Base-by-base conservation (phyloP, 225 moss, liverwort and hornwort species). In the Ulota crispa region DNA sequence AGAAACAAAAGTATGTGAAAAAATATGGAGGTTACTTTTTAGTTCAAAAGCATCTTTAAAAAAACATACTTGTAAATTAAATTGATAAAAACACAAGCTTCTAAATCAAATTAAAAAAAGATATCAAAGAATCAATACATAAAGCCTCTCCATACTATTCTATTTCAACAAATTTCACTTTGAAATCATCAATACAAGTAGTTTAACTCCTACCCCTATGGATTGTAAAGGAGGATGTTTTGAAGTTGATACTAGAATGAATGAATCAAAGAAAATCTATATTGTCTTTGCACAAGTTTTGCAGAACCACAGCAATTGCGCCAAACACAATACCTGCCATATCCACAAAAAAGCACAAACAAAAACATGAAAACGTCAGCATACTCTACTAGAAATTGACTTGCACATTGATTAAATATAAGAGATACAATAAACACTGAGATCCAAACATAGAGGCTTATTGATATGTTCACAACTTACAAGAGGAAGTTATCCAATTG, bases 321-420 rank as follows among this genome's bases (percentile, higher is more conserved):
- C 19, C 39, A 21, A 52, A 76, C 27, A 34, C 9, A 10, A 15
- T 3, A 30, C 27, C 68, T 19, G 14, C 79, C 66, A 72, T 24
- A 52, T 8, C 59, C 80, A 62, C 67, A n/a, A n/a, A n/a, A 67
- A 26, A 79, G 26, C 62, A 37, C n/a, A 27, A 76, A 70, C 54
- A 62, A 52, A 56, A 50, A n/a, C 11, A 9, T 20, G 31, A 53
- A 31, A 78, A 56, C 20, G 28, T 61, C 13, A 64, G 5, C 63
- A 24, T 24, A 57, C 28, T 59, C 50, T 56, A 56, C 37, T 50
- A 4, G 12, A 75, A 64, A 53, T 69, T 75, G 66, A 73, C 71
- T 5, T 43, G 26, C 83, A 75, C 23, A 42, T n/a, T 50, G 27
- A 31, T 7, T 32, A 19, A 36, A 59, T 27, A n/a, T 13, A 59